phyloP scores from a whole-genome alignment of 441 rosid species.

The Dalechampia spathulata region DNA sequence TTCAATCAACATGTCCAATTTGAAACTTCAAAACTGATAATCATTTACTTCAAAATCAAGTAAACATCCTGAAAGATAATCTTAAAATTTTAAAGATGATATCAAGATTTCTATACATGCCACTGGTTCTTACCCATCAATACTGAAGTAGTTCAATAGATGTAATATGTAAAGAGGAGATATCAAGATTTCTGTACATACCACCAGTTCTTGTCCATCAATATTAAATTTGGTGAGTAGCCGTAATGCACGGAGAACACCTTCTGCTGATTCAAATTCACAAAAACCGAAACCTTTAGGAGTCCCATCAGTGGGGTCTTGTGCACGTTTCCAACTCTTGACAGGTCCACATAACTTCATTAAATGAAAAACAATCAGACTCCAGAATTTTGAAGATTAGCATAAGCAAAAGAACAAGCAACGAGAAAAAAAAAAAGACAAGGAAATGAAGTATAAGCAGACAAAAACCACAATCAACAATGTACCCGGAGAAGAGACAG shows the following conservation, averaged over 20 bases:
- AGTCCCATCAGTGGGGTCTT: slow-evolving; percentile 73
- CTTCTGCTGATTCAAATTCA: slow-evolving; percentile 97
- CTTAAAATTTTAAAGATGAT: neutral
- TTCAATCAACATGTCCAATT: slow-evolving; percentile 3
- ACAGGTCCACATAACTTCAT: slow-evolving; percentile 89
- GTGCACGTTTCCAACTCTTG: slow-evolving; percentile 85
- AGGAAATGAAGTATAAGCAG: slow-evolving; percentile 7
- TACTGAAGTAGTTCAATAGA: slow-evolving; percentile 69
- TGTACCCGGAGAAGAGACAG: slow-evolving; percentile 68
- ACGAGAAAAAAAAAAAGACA: neutral
- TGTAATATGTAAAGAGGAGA: slow-evolving; percentile 30
- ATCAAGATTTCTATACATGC: slow-evolving; percentile 36
- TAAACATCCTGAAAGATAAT: slow-evolving; percentile 3
- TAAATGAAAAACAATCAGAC: slow-evolving; percentile 16
- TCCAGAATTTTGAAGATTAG: slow-evolving; percentile 10
- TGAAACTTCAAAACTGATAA: neutral
- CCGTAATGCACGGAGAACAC: slow-evolving; percentile 92
- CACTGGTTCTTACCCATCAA: slow-evolving; percentile 91
- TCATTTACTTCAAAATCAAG: neutral
- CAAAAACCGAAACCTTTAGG: slow-evolving; percentile 92
- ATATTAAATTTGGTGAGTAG: slow-evolving; percentile 76
- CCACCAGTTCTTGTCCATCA: slow-evolving; percentile 94
- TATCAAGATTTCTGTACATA: slow-evolving; percentile 28
- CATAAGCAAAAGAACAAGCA: neutral
- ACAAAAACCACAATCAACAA: slow-evolving; percentile 4